These are phyloP conservation scores for Cercospora berteroae DNA, from an alignment of 2,329 filamentous ascomycete species.

Conservation along the genomic window DNA sequence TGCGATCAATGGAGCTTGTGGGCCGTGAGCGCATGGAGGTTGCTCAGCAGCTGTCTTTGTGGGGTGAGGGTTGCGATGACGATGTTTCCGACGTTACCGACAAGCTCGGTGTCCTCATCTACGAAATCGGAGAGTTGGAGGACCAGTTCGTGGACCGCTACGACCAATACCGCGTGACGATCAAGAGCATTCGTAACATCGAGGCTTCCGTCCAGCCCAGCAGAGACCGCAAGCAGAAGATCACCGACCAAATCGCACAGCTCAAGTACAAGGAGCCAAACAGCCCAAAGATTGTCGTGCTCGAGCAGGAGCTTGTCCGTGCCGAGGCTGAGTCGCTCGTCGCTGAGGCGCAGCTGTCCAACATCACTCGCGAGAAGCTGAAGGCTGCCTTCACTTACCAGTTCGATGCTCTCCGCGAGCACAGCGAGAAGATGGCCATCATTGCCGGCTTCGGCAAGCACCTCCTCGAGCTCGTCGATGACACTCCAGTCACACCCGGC, in stretches of 20 bases:
- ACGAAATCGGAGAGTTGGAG: slow-evolving; percentile 97
- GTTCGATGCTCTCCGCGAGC: slow-evolving; percentile 94
- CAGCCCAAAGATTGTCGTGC: slow-evolving; percentile 93
- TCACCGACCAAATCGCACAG: slow-evolving; percentile 96
- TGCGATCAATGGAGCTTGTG: slow-evolving; percentile 95
- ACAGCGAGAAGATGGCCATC: slow-evolving; percentile 96
- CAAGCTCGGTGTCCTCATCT: slow-evolving; percentile 94
- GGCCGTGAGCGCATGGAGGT: slow-evolving; percentile 97
- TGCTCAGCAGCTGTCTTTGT: slow-evolving; percentile 97
- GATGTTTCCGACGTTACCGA: slow-evolving; percentile 98
- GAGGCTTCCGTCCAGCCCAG: slow-evolving; percentile 97
- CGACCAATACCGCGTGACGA: slow-evolving; percentile 97
- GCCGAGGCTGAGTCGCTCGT: slow-evolving; percentile 98
- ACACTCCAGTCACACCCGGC: slow-evolving; percentile 93
- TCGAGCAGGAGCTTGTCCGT: slow-evolving; percentile 97
- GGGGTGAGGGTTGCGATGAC: slow-evolving; percentile 93
- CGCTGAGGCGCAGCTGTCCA: slow-evolving; percentile 95
- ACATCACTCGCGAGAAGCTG: slow-evolving; percentile 99
- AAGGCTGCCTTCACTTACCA: slow-evolving; percentile 98
- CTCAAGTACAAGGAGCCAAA: slow-evolving; percentile 99
- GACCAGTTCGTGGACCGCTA: slow-evolving; percentile 98
- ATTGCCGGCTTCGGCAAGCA: slow-evolving; percentile 98
- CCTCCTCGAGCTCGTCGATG: slow-evolving; percentile 92
- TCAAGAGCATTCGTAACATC: slow-evolving; percentile 99
- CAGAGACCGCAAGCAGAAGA: slow-evolving; percentile 98